These are phyloP conservation scores for Lizanozyma gosingica DNA, from an alignment of 1,139 yeast genomes.

Conservation along the genomic window DNA sequence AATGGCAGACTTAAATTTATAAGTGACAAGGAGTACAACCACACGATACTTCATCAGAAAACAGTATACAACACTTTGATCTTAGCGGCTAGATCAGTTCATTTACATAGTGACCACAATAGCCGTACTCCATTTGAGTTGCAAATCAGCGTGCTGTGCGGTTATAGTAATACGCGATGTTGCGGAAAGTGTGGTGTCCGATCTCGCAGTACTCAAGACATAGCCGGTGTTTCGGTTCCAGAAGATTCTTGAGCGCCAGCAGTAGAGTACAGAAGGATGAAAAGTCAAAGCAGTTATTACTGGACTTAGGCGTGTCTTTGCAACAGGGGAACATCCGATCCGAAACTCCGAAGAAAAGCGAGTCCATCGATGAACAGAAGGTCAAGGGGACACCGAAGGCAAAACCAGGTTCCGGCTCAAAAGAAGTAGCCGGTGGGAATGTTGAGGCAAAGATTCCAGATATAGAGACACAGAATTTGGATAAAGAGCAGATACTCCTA, in stretches of 20 bases:
- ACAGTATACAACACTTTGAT: no score
- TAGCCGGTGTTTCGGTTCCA: background rate
- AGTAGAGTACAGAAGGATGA: constrained; percentile 12
- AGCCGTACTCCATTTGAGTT: no score
- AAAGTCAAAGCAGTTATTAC: constrained; percentile 19
- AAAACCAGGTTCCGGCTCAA: constrained; percentile 1
- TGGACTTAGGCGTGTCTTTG: constrained; percentile 18
- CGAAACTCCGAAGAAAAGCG: constrained; percentile 6
- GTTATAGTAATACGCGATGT: no score
- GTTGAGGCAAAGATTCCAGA: background rate
- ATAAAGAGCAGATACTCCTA: constrained; percentile 5
- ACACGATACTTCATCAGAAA: no score
- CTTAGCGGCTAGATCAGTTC: no score
- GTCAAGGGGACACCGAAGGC: constrained; percentile 2
- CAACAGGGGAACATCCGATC: constrained; percentile 22
- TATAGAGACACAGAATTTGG: background rate
- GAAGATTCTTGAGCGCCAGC: background rate
- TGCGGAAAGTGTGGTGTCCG: background rate
- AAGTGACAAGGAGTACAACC: no score
- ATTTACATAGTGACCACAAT: no score
- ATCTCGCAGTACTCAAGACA: background rate
- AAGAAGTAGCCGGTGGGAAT: background rate
- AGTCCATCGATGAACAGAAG: constrained; percentile 3
- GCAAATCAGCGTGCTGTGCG: no score
- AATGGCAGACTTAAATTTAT: no score